Base-by-base conservation (phyloP, 192 early-diverging fungal genomes). In the Linnemannia zychae region DNA sequence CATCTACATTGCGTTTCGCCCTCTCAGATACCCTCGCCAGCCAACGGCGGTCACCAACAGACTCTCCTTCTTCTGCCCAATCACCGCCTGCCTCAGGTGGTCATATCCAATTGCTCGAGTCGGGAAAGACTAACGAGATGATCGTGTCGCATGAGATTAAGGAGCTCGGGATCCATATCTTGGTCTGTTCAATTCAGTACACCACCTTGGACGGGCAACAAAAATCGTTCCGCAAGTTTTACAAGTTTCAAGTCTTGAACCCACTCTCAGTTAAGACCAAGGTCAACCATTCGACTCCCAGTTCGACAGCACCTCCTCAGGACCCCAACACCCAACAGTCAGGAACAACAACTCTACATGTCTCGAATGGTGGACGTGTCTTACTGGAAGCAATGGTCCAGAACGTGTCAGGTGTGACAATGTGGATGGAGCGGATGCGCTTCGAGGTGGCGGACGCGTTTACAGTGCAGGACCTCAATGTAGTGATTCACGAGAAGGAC, bases 241-340 rank as follows among this genome's bases (percentile, higher is more conserved):
- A 96, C 92, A 98, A 97, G 77, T 99, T 99, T 85, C 96, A 98
- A 90, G 98, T 98, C 20, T 83, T 96, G 60, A 99, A 99, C 86
- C 98, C 98, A 52, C 90, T 99, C 46, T 92, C 96, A 15, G 98
- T 99, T 68, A 99, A 98, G 87, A 99, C 98, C 15, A 98, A 98
- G 76, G 93, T 99, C 63, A 97, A 99, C 88, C 94, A 95, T 37
- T 85, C 96, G 76, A 67, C 81, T 18, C n/a, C 78, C 11, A 31
- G 69, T 7, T 52, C 68, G n/a, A n/a, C 67, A 67, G 81, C 72
- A 74, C 74, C 34, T 24, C 73, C 44, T 75, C 91, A 52, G 44
- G 84, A 75, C 2, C 77, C 79, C 69, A 81, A 87, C 33, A 76
- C 57, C 33, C 24, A 44, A 5, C 79, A 77, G 52, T 50, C 44